These are phyloP conservation scores for Pestalotiopsis sp. DNA, from an alignment of 2,329 filamentous ascomycete species.

Conservation along the genomic window DNA sequence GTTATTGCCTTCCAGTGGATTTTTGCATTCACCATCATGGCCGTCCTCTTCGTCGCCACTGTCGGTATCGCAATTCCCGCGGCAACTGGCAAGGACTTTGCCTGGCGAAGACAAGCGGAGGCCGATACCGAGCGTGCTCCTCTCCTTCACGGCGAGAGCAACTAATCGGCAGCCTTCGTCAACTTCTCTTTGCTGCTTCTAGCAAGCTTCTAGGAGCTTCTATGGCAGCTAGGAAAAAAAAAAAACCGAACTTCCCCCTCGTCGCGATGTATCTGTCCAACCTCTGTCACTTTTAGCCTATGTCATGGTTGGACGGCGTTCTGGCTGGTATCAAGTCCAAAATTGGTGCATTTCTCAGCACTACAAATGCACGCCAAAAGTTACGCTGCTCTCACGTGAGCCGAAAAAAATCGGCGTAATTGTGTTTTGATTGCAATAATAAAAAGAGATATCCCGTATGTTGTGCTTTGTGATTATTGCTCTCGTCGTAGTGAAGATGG, in stretches of 20 bases:
- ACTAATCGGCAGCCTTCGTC: slow-evolving; percentile 25
- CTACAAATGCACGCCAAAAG: too few species aligned
- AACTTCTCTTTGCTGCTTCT: not conserved
- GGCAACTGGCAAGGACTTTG: slow-evolving; percentile 60
- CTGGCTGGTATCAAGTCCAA: not conserved
- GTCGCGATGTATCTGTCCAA: too few species aligned
- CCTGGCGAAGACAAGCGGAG: slow-evolving; percentile 47
- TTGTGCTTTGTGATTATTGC: too few species aligned
- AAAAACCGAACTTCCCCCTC: too few species aligned
- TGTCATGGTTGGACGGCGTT: too few species aligned
- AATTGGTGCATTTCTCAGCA: not conserved
- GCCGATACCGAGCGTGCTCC: slow-evolving; percentile 63
- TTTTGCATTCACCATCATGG: slow-evolving; percentile 85
- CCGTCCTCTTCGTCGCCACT: slow-evolving; percentile 71
- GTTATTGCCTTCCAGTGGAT: slow-evolving; percentile 87
- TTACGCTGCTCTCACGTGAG: too few species aligned
- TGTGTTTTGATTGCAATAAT: not conserved
- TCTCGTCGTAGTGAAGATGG: too few species aligned
- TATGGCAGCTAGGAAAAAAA: not conserved
- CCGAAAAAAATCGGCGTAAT: not conserved
- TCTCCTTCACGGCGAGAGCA: slow-evolving; percentile 52
- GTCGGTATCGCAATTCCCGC: slow-evolving; percentile 66
- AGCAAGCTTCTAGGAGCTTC: not conserved
- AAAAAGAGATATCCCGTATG: too few species aligned
- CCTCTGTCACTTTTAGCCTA: too few species aligned